Percentiles rank a stretch among this genome's conserved stretches.
Conservation (phyloP, 208 protist species). For the Trichomonas tenax region DNA sequence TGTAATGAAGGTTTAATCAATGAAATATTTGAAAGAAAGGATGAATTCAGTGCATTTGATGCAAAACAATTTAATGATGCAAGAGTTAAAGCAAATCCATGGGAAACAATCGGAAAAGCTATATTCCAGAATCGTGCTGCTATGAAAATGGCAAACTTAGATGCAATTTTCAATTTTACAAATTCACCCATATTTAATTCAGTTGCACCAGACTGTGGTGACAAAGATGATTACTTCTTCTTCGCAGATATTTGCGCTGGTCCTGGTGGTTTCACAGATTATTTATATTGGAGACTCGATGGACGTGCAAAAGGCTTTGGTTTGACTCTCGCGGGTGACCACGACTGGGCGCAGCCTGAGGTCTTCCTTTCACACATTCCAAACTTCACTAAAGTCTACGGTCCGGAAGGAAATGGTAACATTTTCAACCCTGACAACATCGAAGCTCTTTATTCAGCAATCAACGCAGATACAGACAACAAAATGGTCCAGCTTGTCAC, state of each 20-base stretch:
- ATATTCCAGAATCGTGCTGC: background rate
- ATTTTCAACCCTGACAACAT: background rate
- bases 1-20: background rate
- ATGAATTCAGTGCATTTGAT: background rate
- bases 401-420: background rate
- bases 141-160: constrained; percentile 8
- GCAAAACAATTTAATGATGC: background rate
- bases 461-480: background rate
- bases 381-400: background rate
- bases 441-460: background rate
- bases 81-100: constrained; percentile 1
- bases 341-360: background rate
- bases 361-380: background rate
- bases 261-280: constrained; percentile 23
- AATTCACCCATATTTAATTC: background rate
- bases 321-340: background rate
- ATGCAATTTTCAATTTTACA: background rate
- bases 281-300: background rate
- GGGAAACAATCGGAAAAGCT: background rate
- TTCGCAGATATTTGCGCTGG: constrained; percentile 26
- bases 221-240: background rate
- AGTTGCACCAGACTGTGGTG: background rate
- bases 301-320: background rate
- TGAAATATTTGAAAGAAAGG: background rate
- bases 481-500: background rate